These are phyloP conservation scores for Aspergillus tamarii DNA, from an alignment of 2,329 filamentous ascomycete species.

Conservation along the genomic window DNA sequence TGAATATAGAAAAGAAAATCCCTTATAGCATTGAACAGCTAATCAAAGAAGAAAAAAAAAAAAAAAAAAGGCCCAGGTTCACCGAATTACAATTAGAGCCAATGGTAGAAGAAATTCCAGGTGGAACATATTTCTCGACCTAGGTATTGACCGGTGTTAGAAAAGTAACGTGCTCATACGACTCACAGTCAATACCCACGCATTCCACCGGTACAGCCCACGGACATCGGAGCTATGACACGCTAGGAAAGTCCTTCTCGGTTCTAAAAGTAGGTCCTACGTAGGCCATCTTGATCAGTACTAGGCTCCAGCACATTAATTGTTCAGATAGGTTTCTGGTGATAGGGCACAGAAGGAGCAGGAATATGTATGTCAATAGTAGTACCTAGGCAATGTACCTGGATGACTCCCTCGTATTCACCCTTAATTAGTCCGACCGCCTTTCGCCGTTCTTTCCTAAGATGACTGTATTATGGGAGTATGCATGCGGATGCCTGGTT, in stretches of 20 bases:
- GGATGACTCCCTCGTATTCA: background rate
- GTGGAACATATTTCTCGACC: no score
- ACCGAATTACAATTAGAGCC: background rate
- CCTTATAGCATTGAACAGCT: background rate
- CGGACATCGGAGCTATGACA: background rate
- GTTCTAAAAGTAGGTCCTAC: constrained; percentile 3
- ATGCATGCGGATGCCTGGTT: background rate
- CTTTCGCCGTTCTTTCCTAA: background rate
- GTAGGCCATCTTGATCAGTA: background rate
- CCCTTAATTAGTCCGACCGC: background rate
- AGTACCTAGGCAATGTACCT: background rate
- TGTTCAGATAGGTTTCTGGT: background rate
- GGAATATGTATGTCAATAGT: background rate
- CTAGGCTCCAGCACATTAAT: background rate
- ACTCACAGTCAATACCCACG: background rate
- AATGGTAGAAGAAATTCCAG: no score
- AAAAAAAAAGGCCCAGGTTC: no score
- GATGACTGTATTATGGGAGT: background rate
- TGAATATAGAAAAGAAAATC: background rate
- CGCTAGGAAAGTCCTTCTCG: background rate
- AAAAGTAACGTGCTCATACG: background rate
- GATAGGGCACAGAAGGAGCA: background rate
- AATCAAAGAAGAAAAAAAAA: background rate
- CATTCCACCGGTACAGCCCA: background rate
- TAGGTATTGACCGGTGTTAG: no score